These are phyloP conservation scores for Brettanomyces bruxellensis DNA, from an alignment of 805 yeast species.

Conservation along the genomic window DNA sequence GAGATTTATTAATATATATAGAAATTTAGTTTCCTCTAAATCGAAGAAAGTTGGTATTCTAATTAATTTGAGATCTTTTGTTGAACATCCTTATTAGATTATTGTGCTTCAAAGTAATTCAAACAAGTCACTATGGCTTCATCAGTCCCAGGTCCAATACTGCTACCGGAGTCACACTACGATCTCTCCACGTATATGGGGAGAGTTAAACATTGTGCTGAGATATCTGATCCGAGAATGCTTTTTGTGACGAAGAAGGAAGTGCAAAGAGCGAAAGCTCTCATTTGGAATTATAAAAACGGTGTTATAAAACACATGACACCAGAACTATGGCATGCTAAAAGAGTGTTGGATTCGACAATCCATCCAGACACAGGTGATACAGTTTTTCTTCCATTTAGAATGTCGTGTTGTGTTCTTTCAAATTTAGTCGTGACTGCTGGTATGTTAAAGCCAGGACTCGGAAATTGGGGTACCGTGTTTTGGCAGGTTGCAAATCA, in stretches of 20 bases:
- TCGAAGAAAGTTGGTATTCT: too few relatives aligned
- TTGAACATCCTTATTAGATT: too few relatives aligned
- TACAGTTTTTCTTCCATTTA: conserved; percentile 83
- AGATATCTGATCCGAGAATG: conserved; percentile 88
- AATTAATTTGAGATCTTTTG: too few relatives aligned
- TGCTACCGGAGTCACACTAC: conserved; percentile 71
- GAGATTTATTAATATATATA: too few relatives aligned
- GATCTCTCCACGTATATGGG: conserved; percentile 86
- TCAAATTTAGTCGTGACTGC: conserved; percentile 91
- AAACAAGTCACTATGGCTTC: conserved; percentile 59
- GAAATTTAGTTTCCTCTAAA: too few relatives aligned
- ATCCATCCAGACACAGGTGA: conserved; percentile 97
- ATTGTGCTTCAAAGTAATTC: too few relatives aligned
- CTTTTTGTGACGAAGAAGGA: conserved; percentile 60
- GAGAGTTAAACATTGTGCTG: conserved; percentile 89
- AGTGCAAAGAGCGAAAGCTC: conserved; percentile 51
- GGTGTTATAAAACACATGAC: conserved; percentile 60
- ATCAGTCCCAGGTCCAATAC: conserved; percentile 72
- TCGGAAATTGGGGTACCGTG: conserved; percentile 82
- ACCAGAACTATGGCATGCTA: conserved; percentile 83
- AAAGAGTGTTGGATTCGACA: conserved; percentile 80
- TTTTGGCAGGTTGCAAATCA: conserved; percentile 99
- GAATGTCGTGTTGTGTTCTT: conserved; percentile 94
- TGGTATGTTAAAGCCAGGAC: conserved; percentile 94
- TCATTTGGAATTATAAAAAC: conserved; percentile 63